These are phyloP conservation scores for Batrachochytrium dendrobatidis DNA, from an alignment of 371 early-diverging fungal species.

Conservation along the genomic window DNA sequence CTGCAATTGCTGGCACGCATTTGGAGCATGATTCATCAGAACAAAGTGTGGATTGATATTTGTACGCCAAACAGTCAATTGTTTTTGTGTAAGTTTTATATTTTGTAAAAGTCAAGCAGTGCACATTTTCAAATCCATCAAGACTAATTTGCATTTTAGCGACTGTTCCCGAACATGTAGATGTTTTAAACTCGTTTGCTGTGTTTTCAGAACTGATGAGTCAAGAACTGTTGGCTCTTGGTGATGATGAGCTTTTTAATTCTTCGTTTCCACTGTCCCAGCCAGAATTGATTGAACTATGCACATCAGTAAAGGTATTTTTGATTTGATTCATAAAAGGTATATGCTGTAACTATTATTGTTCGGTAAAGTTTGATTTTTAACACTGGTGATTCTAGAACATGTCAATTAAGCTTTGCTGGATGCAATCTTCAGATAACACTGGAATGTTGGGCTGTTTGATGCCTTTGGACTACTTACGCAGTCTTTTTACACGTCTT, in stretches of 20 bases:
- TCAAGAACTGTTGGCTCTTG: constrained; percentile 65
- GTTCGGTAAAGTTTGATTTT: background rate
- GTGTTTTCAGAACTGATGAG: constrained; percentile 67
- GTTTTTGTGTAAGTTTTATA: constrained; percentile 13
- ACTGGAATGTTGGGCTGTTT: background rate
- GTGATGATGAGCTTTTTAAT: constrained; percentile 77
- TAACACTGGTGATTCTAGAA: background rate
- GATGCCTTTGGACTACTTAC: background rate
- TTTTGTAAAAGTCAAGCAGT: constrained; percentile 11
- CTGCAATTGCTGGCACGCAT: background rate
- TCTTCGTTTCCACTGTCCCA: constrained; percentile 44
- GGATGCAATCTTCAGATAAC: background rate
- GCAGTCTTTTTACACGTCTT: constrained; percentile 46
- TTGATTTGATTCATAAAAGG: background rate
- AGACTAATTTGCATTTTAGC: background rate
- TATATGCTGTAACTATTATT: no score
- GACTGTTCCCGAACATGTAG: constrained; percentile 7
- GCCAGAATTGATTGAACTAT: constrained; percentile 44
- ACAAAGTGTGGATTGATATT: background rate
- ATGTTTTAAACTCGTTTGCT: constrained; percentile 51
- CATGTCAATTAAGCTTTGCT: background rate
- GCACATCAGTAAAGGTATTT: constrained; percentile 51
- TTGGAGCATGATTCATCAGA: background rate
- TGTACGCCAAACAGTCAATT: background rate
- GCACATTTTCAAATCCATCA: constrained; percentile 7